Base-by-base conservation (phyloP, 768 basidiomycete genomes). In the Crepidotus variabilis region DNA sequence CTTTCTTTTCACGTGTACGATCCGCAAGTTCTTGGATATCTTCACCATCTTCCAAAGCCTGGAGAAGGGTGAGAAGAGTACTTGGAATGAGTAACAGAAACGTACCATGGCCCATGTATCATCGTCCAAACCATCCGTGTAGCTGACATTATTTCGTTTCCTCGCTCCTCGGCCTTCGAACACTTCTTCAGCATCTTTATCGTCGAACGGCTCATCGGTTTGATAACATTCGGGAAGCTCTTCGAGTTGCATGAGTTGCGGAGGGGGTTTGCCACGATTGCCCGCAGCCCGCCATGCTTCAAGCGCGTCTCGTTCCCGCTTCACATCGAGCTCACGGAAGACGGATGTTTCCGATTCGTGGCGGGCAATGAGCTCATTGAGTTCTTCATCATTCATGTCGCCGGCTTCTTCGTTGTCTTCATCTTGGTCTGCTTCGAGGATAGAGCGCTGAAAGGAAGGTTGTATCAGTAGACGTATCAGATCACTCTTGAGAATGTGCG, bases 191-290 rank as follows among this genome's bases (percentile, higher is more conserved):
- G 78, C 72, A 60, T 83, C 82, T 55, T 75, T 74, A 24, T 70
- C 75, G 50, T 86, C 86, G 66, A 92, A 92, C 1, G 89, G 89
- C 66, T 91, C 86, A 61, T 92, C 89, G 5, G 77, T 87, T 63
- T 87, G 88, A 71, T 98, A 99, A 68, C 92, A 93, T 47, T 91
- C 87, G 0, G 96, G 96, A 24, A 99, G 80, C 67, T 99, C 97
- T 36, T 90, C 89, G 36, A 95, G 77, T 55, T 88, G 81, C 66
- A 98, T 89, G 28, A 99, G 83, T 0, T 80, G 80, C 51, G 73
- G 80, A 0, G 90, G 93, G 0, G 88, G 87, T 62, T 83, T 90
- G 36, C 92, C 91, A 13, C 86, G 84, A 60, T 90, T 79, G 11
- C 93, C 93, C 6, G 76, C 73, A 1, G 82, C 78, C 23, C 85